Conservation (phyloP, 2,329 filamentous ascomycete species). For the Aspergillus unguis region DNA sequence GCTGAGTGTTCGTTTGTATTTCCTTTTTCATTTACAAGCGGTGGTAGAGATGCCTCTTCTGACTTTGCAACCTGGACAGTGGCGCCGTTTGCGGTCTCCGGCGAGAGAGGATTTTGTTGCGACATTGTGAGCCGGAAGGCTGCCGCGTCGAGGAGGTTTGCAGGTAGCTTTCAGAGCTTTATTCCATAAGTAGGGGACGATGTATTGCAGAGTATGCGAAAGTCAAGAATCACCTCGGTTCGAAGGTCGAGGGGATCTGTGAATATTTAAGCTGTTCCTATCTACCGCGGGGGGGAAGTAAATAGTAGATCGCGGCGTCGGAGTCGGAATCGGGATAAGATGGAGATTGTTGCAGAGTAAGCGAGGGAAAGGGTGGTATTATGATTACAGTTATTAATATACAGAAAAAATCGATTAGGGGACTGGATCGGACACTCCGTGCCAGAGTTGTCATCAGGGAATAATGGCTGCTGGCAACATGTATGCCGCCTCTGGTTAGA, state of each 20-base stretch:
- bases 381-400: not conserved
- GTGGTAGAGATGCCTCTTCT: constrained; percentile 8
- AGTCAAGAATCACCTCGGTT: no score
- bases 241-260: no score
- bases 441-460: not conserved
- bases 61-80: constrained; percentile 7
- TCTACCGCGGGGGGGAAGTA: no score
- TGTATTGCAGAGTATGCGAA: no score
- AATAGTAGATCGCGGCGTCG: not conserved
- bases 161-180: not conserved
- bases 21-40: constrained; percentile 11
- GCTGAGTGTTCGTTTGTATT: constrained; percentile 18
- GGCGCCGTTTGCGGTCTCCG: constrained; percentile 2
- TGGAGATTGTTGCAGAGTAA: not conserved
- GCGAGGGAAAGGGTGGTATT: not conserved
- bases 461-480: not conserved
- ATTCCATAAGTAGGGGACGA: constrained; percentile 13
- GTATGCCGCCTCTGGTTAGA: constrained; percentile 1
- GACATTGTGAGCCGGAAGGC: constrained; percentile 11
- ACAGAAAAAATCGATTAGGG: not conserved
- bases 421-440: not conserved
- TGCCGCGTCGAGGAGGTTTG: not conserved
- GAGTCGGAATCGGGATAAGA: constrained; percentile 1
- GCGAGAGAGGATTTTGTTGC: constrained; percentile 3
- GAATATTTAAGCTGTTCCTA: no score